phyloP scores from a whole-genome alignment of 352 stramenopile species.

The Globisporangium cederbergense region DNA sequence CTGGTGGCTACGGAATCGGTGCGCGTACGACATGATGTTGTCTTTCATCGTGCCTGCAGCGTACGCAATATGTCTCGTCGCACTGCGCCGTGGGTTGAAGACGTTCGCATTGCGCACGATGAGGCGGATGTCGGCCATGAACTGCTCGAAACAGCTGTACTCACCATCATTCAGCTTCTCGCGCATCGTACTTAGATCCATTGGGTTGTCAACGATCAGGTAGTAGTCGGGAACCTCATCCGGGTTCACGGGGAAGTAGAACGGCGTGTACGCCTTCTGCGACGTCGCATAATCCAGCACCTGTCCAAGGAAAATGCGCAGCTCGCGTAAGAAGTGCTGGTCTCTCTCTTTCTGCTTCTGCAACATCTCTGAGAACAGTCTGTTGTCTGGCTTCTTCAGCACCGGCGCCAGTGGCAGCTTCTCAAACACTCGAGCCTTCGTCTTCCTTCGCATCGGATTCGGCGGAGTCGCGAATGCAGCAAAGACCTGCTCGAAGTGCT shows the following conservation, averaged over 20 bases:
- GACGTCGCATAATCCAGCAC: conserved; percentile 82
- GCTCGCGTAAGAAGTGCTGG: conserved; percentile 79
- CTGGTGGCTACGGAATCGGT: conserved; percentile 83
- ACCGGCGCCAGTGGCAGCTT: conserved; percentile 60
- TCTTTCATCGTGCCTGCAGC: conserved; percentile 86
- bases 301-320: conserved; percentile 86
- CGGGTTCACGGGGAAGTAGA: conserved; percentile 70
- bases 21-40: conserved; percentile 84
- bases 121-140: conserved; percentile 84
- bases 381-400: conserved; percentile 23
- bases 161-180: conserved; percentile 88
- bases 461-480: conserved; percentile 50
- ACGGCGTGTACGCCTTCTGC: conserved; percentile 63
- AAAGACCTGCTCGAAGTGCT: conserved; percentile 70
- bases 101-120: conserved; percentile 88
- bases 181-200: conserved; percentile 88
- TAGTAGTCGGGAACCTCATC: conserved; percentile 87
- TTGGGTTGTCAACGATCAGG: conserved; percentile 81
- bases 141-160: conserved; percentile 88
- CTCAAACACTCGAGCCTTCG: conserved; percentile 28
- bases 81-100: conserved; percentile 84
- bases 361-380: conserved; percentile 38
- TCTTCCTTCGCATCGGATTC: conserved; percentile 18
- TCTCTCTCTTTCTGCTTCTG: conserved; percentile 60
- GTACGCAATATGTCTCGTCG: conserved; percentile 72